Percentiles rank a stretch among this genome's conserved stretches.
phyloP scores from a whole-genome alignment of 352 stramenopile species.

The Globisporangium solare region DNA sequence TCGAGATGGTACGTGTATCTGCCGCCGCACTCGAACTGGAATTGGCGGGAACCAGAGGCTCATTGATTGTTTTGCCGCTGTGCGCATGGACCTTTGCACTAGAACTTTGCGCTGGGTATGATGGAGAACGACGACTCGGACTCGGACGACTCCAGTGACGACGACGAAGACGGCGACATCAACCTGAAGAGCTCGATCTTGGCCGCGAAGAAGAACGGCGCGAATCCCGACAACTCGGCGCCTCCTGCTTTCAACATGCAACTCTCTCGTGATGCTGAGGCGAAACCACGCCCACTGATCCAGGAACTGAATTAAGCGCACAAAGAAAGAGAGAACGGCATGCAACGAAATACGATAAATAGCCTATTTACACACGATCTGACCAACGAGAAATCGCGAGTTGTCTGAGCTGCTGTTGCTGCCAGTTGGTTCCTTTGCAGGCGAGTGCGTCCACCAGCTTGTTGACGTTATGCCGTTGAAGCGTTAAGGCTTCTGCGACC shows the following conservation, averaged over 20 bases:
- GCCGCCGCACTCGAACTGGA: background rate
- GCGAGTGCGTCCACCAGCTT: too few relatives aligned
- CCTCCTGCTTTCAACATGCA: slow-evolving; percentile 26
- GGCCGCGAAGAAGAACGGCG: background rate
- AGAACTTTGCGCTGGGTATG: slow-evolving; percentile 76
- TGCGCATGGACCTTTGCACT: background rate
- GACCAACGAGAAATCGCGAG: background rate
- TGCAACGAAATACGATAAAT: background rate
- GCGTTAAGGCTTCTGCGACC: too few relatives aligned
- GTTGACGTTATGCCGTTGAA: too few relatives aligned
- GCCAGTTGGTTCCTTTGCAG: background rate
- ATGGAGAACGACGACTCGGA: slow-evolving; percentile 42
- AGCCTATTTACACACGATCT: background rate
- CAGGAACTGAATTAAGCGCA: slow-evolving; percentile 60
- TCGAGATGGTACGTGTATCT: slow-evolving; percentile 65
- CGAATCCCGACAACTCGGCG: background rate
- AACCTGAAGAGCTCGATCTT: slow-evolving; percentile 12
- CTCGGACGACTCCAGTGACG: slow-evolving; percentile 18
- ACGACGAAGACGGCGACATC: slow-evolving; percentile 27
- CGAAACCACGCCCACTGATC: slow-evolving; percentile 52
- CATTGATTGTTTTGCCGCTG: background rate
- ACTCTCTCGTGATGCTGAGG: slow-evolving; percentile 25
- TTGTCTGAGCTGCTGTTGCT: slow-evolving; percentile 1
- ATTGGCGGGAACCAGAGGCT: background rate
- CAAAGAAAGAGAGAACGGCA: background rate